Evolutionary conservation across 352 stramenopile species (phyloP).

Genomic region (Phytophthora meadii): DNA sequence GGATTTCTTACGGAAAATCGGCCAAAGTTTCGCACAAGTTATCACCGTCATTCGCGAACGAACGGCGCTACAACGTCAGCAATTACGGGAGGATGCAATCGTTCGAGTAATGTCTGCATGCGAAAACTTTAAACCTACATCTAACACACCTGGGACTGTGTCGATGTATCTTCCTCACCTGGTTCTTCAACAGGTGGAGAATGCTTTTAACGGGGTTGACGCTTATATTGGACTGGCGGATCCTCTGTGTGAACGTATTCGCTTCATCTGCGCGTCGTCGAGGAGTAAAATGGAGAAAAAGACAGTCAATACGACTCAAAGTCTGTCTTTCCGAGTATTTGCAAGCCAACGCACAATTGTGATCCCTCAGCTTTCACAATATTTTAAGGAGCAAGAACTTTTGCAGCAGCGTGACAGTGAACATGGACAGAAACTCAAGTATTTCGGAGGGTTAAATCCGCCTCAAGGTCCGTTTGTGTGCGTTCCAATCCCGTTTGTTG

Average conservation of each 20-base stretch:
- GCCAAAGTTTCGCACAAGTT: conserved; percentile 31
- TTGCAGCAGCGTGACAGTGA: conserved; percentile 29
- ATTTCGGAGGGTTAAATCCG: conserved; percentile 24
- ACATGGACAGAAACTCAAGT: conserved; percentile 33
- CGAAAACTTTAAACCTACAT: conserved; percentile 49
- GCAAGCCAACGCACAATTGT: conserved; percentile 53
- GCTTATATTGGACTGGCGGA: conserved; percentile 70
- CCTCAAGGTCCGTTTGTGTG: conserved; percentile 59
- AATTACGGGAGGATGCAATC: conserved; percentile 44
- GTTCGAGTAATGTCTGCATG: conserved; percentile 57
- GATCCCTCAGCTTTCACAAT: conserved; percentile 50
- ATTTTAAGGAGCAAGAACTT: conserved; percentile 22
- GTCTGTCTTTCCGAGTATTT: conserved; percentile 64
- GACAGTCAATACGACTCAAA: conserved; percentile 44
- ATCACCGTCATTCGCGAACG: conserved; percentile 22
- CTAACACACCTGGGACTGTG: not conserved
- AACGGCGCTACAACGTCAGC: conserved; percentile 14
- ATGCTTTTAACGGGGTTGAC: conserved; percentile 64
- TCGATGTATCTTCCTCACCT: conserved; percentile 53
- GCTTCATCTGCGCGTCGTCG: conserved; percentile 57
- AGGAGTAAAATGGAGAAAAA: conserved; percentile 62
- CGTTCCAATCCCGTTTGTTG: conserved; percentile 76
- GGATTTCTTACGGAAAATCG: conserved; percentile 72
- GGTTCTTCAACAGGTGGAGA: conserved; percentile 59
- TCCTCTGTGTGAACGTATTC: conserved; percentile 55